Base-by-base conservation (phyloP, 73 alveolate genomes). In the Urostyla sp. region DNA sequence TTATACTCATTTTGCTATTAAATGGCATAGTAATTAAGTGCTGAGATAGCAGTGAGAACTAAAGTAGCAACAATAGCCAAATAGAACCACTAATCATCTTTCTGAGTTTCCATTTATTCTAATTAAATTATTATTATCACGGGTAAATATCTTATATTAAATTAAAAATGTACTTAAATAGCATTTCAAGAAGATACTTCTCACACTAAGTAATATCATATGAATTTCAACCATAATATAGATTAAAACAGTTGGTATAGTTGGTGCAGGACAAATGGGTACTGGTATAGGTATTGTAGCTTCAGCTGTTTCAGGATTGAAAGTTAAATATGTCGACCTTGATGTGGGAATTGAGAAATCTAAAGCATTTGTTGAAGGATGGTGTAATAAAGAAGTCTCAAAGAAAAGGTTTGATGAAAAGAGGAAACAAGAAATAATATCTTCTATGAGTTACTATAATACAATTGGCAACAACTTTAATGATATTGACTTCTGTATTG, bases 251-350 rank as follows among this genome's bases (percentile, higher is more conserved):
- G 51, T 93, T 13, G 98, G 97, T 49, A 90, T 93, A 21, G 87
- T 93, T 23, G 98, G 98, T 15, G 97, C 95, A 20, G 98, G 98
- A n/a, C 91, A 94, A 73, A 94, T 94, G 98, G 98, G 98, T 0
- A 94, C 97, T 27, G 98, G 98, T 11, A 94, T 94, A 35, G 98
- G 96, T 16, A 94, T 94, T 49, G 97, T 94, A 21, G 98, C 94
- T 11, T 85, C 87, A 51, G 78, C 82, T 28, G 87, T 72, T 16
- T 97, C 96, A 0, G 95, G 94, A 1, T 74, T 82, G 15, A 57
- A 57, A 10, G 96, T 88, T 0, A 75, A 87, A 46, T 51, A 91
- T 10, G 92, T 91, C 20, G 98, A 94, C 55, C 27, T 88, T 13
- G 95, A 91, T 27, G 75, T 69, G 26, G 63, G 84, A 44, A 67